phyloP scores from a whole-genome alignment of 2,329 filamentous ascomycete species.

The Pestalotiopsis sp. region DNA sequence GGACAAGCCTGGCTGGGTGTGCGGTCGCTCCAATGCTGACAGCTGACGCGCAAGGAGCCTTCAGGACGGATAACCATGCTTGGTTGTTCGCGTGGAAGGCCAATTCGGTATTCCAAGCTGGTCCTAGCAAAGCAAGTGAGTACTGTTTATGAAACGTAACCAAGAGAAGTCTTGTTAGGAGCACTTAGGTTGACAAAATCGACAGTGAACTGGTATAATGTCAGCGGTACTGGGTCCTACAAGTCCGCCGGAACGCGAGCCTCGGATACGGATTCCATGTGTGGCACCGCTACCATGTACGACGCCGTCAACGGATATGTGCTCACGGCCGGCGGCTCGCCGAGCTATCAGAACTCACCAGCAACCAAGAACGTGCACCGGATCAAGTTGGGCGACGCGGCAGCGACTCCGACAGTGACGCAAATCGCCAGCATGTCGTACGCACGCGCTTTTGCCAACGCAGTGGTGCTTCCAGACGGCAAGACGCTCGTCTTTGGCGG shows the following conservation, averaged over 20 bases:
- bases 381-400: constrained; percentile 41
- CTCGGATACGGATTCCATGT: constrained; percentile 50
- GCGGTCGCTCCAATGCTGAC: constrained; percentile 54
- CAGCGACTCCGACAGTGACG: constrained; percentile 27
- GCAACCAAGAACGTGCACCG: constrained; percentile 45
- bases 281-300: constrained; percentile 54
- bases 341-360: constrained; percentile 40
- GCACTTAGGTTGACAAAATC: neutral
- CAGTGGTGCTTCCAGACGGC: constrained; percentile 45
- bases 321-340: constrained; percentile 49
- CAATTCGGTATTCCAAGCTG: constrained; percentile 52
- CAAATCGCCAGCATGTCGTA: constrained; percentile 37
- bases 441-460: constrained; percentile 41
- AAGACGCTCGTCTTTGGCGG: constrained; percentile 44
- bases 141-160: constrained; percentile 2
- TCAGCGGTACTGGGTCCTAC: constrained; percentile 39
- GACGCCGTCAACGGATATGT: constrained; percentile 54
- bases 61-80: constrained; percentile 53
- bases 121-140: constrained; percentile 42
- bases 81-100: constrained; percentile 56
- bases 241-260: constrained; percentile 44
- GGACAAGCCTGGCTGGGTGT: constrained; percentile 46
- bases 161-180: neutral
- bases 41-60: constrained; percentile 43
- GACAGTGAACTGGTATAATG: constrained; percentile 55